Conservation (phyloP, 768 basidiomycete genomes). For the Rhodotorula babjevae region DNA sequence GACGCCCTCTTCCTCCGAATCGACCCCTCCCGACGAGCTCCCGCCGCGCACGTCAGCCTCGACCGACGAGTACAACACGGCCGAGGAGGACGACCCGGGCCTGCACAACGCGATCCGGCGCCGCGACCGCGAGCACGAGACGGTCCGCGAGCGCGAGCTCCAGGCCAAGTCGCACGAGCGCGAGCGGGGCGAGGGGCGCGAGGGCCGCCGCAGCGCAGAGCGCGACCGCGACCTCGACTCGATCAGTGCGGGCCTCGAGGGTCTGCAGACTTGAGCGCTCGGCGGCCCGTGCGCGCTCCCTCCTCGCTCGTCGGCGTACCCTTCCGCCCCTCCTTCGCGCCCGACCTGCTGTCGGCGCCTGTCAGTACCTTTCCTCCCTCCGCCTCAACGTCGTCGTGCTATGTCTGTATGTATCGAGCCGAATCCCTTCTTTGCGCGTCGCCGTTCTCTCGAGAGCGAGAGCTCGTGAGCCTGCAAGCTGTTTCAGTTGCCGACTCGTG, state of each 20-base stretch:
- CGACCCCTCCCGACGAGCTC: background rate
- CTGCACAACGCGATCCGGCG: background rate
- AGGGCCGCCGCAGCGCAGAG: background rate
- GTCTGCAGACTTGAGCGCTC: background rate
- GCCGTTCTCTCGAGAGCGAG: too few species aligned
- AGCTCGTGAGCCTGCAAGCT: too few species aligned
- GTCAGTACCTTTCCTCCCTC: too few species aligned
- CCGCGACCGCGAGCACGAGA: slow-evolving; percentile 2
- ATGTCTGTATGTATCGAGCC: too few species aligned
- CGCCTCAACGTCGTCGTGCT: too few species aligned
- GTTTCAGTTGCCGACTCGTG: too few species aligned
- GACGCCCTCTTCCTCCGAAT: background rate
- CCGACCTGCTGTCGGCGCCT: too few species aligned
- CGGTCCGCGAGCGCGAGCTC: background rate
- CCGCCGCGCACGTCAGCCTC: background rate
- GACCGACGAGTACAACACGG: slow-evolving; percentile 32
- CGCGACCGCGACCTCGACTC: background rate
- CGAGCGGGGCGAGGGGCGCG: background rate
- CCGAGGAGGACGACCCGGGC: slow-evolving; percentile 13
- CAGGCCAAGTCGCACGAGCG: background rate
- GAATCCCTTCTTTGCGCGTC: too few species aligned
- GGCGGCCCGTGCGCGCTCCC: too few species aligned
- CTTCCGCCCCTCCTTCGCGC: too few species aligned
- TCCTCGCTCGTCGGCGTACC: too few species aligned
- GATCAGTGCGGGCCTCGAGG: background rate